These are phyloP conservation scores for Sicyos edulis DNA, from an alignment of 306 rosid genomes.

Conservation along the genomic window DNA sequence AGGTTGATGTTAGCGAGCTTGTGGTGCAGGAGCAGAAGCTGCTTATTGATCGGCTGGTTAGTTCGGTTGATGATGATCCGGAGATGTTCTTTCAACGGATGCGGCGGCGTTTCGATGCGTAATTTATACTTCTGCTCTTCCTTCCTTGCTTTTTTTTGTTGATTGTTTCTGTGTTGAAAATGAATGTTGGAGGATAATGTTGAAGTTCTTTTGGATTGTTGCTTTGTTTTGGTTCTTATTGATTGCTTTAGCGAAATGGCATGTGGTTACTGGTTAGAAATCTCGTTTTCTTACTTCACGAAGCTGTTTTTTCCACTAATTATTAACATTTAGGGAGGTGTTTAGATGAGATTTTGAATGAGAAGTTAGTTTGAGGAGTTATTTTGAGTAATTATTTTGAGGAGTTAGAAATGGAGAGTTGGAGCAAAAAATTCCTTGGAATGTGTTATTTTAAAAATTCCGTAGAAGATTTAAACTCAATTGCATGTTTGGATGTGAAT, in stretches of 20 bases:
- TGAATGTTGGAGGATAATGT: not conserved
- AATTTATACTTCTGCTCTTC: constrained; percentile 16
- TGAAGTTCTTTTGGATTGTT: not conserved
- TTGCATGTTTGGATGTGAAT: too few relatives aligned
- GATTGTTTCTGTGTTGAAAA: not conserved
- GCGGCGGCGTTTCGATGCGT: constrained; percentile 80
- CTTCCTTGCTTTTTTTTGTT: not conserved
- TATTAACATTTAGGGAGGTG: not conserved
- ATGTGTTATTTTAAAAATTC: too few relatives aligned
- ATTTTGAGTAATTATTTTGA: too few relatives aligned
- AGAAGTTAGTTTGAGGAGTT: too few relatives aligned
- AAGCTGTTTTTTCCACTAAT: constrained; percentile 2
- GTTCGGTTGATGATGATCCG: constrained; percentile 56
- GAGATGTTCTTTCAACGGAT: constrained; percentile 57
- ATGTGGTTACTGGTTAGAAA: not conserved
- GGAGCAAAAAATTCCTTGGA: too few relatives aligned
- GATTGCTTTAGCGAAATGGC: not conserved
- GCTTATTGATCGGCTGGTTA: constrained; percentile 51
- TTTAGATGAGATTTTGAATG: too few relatives aligned
- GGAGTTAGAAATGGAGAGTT: too few relatives aligned
- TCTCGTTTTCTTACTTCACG: not conserved
- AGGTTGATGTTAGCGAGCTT: constrained; percentile 61
- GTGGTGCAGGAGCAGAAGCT: constrained; percentile 57
- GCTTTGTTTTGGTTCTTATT: constrained; percentile 1
- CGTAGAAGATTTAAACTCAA: too few relatives aligned